Conservation (phyloP, 495 filamentous ascomycete species). For the Hypoxylon trugodes region DNA sequence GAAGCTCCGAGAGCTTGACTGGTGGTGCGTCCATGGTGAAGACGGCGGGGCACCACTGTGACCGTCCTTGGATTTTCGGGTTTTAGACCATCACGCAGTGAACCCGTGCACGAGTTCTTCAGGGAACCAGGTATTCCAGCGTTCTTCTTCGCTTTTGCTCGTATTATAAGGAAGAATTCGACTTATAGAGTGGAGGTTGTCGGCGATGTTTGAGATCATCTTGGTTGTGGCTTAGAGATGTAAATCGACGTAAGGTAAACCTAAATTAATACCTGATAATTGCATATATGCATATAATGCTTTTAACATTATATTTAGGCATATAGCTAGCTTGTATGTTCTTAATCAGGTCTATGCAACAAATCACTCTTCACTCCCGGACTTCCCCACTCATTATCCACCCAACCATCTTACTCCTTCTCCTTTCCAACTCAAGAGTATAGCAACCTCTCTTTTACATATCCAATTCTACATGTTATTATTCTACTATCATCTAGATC, state of each 20-base stretch:
- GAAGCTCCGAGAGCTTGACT: constrained; percentile 77
- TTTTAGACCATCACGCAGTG: constrained; percentile 43
- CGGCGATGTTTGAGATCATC: not conserved
- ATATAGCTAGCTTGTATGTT: no score
- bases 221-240: not conserved
- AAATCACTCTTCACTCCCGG: no score
- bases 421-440: no score
- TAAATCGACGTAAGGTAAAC: not conserved
- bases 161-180: not conserved
- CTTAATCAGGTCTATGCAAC: no score
- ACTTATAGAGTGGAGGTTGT: not conserved
- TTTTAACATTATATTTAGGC: not conserved
- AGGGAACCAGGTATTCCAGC: not conserved
- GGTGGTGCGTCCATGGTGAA: constrained; percentile 62
- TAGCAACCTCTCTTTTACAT: no score
- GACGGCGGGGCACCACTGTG: constrained; percentile 35
- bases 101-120: not conserved
- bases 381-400: no score
- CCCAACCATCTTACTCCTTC: no score
- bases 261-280: not conserved
- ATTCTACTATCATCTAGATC: no score
- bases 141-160: not conserved
- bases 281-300: not conserved
- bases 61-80: constrained; percentile 28
- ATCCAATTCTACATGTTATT: no score